Percentiles rank a stretch among this genome's conserved stretches.
These are phyloP conservation scores for Syncephalastrum sp. DNA, from an alignment of 371 early-diverging fungal genomes.

Conservation along the genomic window DNA sequence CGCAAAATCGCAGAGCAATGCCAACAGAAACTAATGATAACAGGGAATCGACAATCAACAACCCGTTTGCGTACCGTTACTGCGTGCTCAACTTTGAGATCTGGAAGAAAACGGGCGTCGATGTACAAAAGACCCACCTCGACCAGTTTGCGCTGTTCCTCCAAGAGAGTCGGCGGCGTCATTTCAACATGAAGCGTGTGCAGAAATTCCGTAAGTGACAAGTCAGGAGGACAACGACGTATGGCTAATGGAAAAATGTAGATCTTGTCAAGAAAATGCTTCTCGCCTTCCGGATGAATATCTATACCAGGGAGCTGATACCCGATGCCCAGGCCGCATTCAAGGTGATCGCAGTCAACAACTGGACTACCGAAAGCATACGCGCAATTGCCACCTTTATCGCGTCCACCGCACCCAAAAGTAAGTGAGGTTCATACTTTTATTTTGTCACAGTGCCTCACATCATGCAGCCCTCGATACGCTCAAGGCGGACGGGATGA, in stretches of 20 bases:
- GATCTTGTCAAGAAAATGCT: constrained; percentile 66
- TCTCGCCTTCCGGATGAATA: constrained; percentile 59
- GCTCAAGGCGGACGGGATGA: neutral
- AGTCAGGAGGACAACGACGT: no score
- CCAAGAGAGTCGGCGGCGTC: constrained; percentile 54
- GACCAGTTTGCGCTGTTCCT: constrained; percentile 67
- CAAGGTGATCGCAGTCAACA: constrained; percentile 55
- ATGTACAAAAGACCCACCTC: constrained; percentile 63
- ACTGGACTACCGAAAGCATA: constrained; percentile 67
- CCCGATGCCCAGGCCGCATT: constrained; percentile 56
- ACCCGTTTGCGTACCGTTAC: constrained; percentile 65
- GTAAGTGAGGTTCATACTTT: constrained; percentile 20
- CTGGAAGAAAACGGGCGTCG: constrained; percentile 61
- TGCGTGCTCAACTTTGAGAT: constrained; percentile 72
- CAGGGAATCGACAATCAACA: constrained; percentile 62
- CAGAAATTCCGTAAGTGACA: constrained; percentile 60
- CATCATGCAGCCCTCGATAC: neutral
- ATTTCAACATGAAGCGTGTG: constrained; percentile 60
- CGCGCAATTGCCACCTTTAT: constrained; percentile 67
- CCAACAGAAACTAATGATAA: neutral
- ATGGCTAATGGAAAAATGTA: constrained; percentile 10
- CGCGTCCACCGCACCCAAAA: constrained; percentile 65
- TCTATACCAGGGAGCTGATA: constrained; percentile 56
- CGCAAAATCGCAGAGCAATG: neutral
- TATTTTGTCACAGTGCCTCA: no score